Conservation (phyloP, 2,329 filamentous ascomycete species). For the Fusarium nisikadoi region DNA sequence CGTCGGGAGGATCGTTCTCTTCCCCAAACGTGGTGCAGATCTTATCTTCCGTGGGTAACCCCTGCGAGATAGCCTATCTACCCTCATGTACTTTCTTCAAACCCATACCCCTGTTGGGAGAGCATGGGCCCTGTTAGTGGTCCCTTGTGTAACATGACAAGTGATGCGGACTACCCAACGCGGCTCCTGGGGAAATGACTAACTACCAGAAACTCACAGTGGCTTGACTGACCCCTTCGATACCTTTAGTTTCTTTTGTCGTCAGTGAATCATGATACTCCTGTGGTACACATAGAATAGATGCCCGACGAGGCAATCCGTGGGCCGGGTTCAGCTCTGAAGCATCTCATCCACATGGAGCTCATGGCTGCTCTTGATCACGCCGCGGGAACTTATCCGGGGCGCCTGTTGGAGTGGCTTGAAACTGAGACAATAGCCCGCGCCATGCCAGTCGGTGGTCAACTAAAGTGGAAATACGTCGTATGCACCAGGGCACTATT, state of each 20-base stretch:
- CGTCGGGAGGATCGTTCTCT: background rate
- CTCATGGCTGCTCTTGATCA: background rate
- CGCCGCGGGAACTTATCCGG: background rate
- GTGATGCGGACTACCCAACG: background rate
- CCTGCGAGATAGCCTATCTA: constrained; percentile 3
- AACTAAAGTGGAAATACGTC: constrained; percentile 10
- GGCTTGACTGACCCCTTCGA: background rate
- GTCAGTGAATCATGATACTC: background rate
- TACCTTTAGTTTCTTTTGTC: background rate
- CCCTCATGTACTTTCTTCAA: background rate
- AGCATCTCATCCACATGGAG: background rate
- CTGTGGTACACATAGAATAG: background rate
- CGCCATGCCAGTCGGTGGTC: constrained; percentile 3
- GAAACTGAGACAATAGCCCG: constrained; percentile 27
- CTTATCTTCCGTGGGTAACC: background rate
- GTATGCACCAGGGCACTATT: background rate
- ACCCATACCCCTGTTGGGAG: background rate
- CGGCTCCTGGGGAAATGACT: background rate
- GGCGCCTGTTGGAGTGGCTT: constrained; percentile 8
- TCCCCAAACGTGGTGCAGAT: background rate
- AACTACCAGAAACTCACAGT: background rate
- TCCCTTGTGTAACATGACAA: constrained; percentile 19
- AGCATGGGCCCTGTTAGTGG: background rate
- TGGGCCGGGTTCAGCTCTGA: background rate
- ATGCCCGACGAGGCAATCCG: background rate